Conservation (phyloP, 495 filamentous ascomycete genomes). For the Glarea lozoyensis region DNA sequence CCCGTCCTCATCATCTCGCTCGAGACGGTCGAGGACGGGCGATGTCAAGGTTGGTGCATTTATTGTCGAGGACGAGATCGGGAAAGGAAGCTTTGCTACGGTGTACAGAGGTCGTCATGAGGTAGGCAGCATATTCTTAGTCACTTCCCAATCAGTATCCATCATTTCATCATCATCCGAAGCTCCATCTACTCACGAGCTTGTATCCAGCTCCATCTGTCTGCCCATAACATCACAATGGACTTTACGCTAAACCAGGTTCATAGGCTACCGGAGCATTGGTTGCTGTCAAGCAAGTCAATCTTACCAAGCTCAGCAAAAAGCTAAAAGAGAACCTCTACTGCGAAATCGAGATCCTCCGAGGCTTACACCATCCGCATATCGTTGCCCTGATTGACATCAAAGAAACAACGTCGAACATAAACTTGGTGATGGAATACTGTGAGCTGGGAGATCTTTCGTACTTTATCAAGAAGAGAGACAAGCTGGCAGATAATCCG, state of each 20-base stretch:
- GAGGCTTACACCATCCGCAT: constrained; percentile 86
- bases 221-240: too few species aligned
- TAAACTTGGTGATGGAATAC: constrained; percentile 98
- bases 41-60: constrained; percentile 71
- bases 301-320: constrained; percentile 78
- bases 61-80: constrained; percentile 73
- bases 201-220: constrained; percentile 5
- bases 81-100: constrained; percentile 91
- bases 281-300: constrained; percentile 95
- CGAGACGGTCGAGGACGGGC: constrained; percentile 36
- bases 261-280: constrained; percentile 49
- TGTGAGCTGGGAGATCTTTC: constrained; percentile 92
- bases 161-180: too few species aligned
- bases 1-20: constrained; percentile 26
- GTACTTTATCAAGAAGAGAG: constrained; percentile 87
- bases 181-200: too few species aligned
- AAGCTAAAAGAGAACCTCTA: constrained; percentile 95
- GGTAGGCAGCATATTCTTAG: constrained; percentile 47
- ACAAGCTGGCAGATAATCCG: constrained; percentile 63
- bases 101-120: constrained; percentile 81
- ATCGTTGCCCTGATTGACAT: constrained; percentile 95
- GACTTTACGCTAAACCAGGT: too few species aligned
- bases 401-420: constrained; percentile 73
- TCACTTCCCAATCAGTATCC: too few species aligned
- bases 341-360: constrained; percentile 89